phyloP scores from a whole-genome alignment of 116 monocot genomes.

The Zostera marina region DNA sequence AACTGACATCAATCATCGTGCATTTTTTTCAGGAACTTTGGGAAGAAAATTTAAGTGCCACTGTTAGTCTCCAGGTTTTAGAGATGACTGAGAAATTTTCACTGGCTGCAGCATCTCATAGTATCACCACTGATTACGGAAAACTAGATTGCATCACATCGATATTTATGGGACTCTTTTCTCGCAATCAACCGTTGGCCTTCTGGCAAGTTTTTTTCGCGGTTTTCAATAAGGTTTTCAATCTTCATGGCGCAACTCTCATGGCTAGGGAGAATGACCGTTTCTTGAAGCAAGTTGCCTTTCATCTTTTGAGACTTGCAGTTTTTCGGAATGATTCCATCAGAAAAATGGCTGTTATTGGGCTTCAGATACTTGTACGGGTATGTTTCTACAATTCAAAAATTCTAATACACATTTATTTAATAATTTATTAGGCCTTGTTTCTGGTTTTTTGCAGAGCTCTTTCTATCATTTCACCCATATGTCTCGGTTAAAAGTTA shows the following conservation, averaged over 20 bases:
- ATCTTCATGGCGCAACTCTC: conserved; percentile 80
- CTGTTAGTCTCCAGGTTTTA: conserved; percentile 87
- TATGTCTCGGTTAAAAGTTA: conserved; percentile 75
- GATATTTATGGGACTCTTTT: conserved; percentile 74
- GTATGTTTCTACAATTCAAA: conserved; percentile 18
- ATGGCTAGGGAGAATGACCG: conserved; percentile 99
- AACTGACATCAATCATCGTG: conserved; percentile 3
- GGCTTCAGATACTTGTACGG: conserved; percentile 86
- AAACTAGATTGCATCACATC: conserved; percentile 96
- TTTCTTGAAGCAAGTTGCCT: conserved; percentile 96
- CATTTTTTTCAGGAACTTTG: conserved; percentile 64
- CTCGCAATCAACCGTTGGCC: conserved; percentile 77
- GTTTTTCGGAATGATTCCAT: conserved; percentile 92
- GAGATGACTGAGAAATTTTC: conserved; percentile 88
- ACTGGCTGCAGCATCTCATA: conserved; percentile 51
- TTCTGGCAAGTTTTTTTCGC: conserved; percentile 86
- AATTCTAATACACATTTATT: not conserved
- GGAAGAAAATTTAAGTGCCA: conserved; percentile 95
- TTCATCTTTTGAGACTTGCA: conserved; percentile 95
- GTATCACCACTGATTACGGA: conserved; percentile 86
- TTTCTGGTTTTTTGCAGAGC: conserved; percentile 53
- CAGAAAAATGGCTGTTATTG: conserved; percentile 78
- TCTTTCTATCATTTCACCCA: conserved; percentile 73
- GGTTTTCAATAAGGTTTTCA: conserved; percentile 68
- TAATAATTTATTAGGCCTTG: conserved; percentile 5